Base-by-base conservation (phyloP, 2,329 filamentous ascomycete species). In the Fusarium phyllophilum region DNA sequence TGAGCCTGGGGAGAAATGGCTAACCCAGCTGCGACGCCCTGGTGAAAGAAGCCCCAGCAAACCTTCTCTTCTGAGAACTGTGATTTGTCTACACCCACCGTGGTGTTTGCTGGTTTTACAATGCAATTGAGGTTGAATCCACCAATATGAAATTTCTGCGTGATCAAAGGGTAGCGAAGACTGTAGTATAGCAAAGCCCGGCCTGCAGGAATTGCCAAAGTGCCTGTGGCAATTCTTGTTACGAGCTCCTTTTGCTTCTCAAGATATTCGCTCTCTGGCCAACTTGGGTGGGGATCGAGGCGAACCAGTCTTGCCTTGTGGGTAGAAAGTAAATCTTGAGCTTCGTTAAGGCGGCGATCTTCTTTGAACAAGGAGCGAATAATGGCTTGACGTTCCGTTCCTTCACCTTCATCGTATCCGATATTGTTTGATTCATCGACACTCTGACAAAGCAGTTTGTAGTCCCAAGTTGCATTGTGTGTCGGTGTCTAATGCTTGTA, bases 11-110 rank as follows among this genome's bases (percentile, higher is more conserved):
- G 92, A 11, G 96, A 97, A 58, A 99, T 97, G 65, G 95, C 94
- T 33, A 99, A 85, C 7, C 96, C 96, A 31, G 94, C 94, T n/a
- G 96, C 93, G 36, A 97, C 96, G 12, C 96, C 96, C 66, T 97
- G 94, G 81, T 99, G 96, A 83, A 99, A 99, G 83, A 98, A 99
- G 1, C 96, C 95, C 96, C 96, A 99, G 79, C 94, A 96, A 45
- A 97, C 94, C 82, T 97, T 98, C 78, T 99, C 96, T 83, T 99
- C 96, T 0, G 94, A 96, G 78, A 97, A 97, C 6, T 92, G 86
- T 11, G 89, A 87, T 78, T 96, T 94, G 79, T 99, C 96, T 12
- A 96, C 95, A n/a, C 94, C 95, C 36, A 99, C 93, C 5, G 94
- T 97, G 41, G 95, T 95, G 73, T 97, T 96, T 70, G 93, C 92